Conservation (phyloP, 2,329 filamentous ascomycete genomes). For the Colletotrichum sp. region DNA sequence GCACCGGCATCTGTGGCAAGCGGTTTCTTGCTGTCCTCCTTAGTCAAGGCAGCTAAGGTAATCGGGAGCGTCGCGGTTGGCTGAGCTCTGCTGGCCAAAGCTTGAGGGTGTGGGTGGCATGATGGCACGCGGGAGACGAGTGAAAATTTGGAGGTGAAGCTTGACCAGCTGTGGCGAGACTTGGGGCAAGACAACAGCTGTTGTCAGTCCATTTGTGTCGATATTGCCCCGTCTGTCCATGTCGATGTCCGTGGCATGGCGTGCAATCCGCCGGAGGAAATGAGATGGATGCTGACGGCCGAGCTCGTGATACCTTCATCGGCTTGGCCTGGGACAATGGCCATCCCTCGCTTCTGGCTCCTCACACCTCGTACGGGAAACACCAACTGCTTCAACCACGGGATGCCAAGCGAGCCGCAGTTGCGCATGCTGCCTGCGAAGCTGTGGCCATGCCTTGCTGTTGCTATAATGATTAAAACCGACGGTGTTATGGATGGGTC, state of each 20-base stretch:
- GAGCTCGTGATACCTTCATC: constrained; percentile 16
- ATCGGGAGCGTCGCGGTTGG: constrained; percentile 16
- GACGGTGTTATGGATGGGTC: not conserved
- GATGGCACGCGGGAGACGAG: constrained; percentile 3
- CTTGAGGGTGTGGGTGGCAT: constrained; percentile 10
- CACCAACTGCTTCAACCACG: not conserved
- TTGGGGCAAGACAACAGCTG: constrained; percentile 12
- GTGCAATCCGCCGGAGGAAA: not conserved
- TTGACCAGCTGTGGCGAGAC: constrained; percentile 9
- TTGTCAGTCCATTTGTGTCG: constrained; percentile 13
- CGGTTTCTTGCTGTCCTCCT: not conserved
- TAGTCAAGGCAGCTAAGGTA: not conserved
- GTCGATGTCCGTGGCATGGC: not conserved
- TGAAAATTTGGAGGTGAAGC: not conserved
- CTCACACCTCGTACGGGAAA: not conserved
- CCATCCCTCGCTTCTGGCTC: not conserved
- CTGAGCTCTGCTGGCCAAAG: not conserved
- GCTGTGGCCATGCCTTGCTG: not conserved
- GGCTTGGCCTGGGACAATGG: not conserved
- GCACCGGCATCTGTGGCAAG: not conserved
- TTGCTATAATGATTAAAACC: not conserved
- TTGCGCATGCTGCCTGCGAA: not conserved
- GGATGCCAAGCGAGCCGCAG: not conserved
- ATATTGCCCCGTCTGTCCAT: not conserved
- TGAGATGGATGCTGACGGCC: not conserved